Base-by-base conservation (phyloP, 139 green algal genomes). In the Nannochloris sp. region DNA sequence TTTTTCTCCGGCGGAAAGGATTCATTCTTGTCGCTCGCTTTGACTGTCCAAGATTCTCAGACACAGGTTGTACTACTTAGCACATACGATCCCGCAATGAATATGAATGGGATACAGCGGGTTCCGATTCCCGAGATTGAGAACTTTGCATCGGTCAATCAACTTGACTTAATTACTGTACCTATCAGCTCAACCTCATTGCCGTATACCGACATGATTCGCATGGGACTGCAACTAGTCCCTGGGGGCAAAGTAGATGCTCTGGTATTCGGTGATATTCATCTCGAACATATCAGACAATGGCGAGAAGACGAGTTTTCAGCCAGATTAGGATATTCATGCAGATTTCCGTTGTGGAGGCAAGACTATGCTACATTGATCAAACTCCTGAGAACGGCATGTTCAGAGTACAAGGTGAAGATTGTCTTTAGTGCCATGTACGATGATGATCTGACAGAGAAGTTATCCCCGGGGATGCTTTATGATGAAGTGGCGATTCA, bases 1-100 rank as follows among this genome's bases (percentile, higher is more conserved):
- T 55, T 55, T 55, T 55, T 28, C 46, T 28, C 17, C 17, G 46
- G 46, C n/a, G 46, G 46, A 55, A 55, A 55, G 46, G 46, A 55
- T 55, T 55, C 46, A 23, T 25, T 28, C 46, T 3, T 55, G 17
- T 20, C 46, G 17, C n/a, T 55, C 8, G n/a, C n/a, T 20, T 20
- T 26, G 46, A 6, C n/a, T 3, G 10, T 55, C 17, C 10, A 20
- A 55, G n/a, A 55, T 9, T 13, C 17, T 25, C 17, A 23, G 10
- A 55, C n/a, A 23, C 11, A 55, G 17, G 46, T 55, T 6, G 12
- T 55, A 9, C 46, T 55, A 10, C 17, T 55, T 10, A 55, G n/a
- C 17, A 55, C 46, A 23, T 55, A 55, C 17, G 46, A 55, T 55
- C 46, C 46, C 10, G 14, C 17, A 20, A 20, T 55, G 46, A 11